Evolutionary conservation across 2,329 filamentous ascomycete species (phyloP), one percentile per base, ranked within the genome.

Genomic region (Ophiostoma sp.): DNA sequence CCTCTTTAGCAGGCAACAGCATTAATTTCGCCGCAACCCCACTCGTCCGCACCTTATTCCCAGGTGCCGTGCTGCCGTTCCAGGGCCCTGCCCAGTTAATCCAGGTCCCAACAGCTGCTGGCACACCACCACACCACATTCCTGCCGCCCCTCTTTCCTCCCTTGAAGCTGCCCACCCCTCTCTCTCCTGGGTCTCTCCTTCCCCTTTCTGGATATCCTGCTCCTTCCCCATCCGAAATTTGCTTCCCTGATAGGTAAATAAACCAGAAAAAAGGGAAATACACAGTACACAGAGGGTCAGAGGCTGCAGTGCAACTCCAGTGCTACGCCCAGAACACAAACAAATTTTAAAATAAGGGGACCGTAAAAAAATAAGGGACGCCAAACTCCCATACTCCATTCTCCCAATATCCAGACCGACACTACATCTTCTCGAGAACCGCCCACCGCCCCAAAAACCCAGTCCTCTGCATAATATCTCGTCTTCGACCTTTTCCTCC

Each of bases 281-380:
- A 48, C 19, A 48, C 42, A 52, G 66, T 39, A 69, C 33, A 42
- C 25, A 68, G 72, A 52, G 50, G 31, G n/a, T n/a, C n/a, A n/a
- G n/a, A n/a, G n/a, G 4, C 71, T 63, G 55, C 68, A 55, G 19
- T 69, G 64, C 71, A 25, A 57, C 71, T 39, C 33, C 64, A 61
- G 31, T 64, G 28, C 71, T 36, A 36, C 45, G 71, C 28, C 33
- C 68, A 71, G 48, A 71, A 70, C 69, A 68, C 72, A 68, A 63
- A 68, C 68, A 71, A 73, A 74, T 69, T 74, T 74, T 74, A 75
- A 75, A 66, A 61, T 55, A 52, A 70, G 73, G 73, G 73, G 68
- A 68, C 69, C 71, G 69, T 45, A 74, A 63, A 71, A 66, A 74
- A 73, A 57, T 66, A 70, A 66, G 25, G 55, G 70, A 64, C 64